phyloP scores from a whole-genome alignment of 345 rosid species.

The Rubroshorea leprosula region DNA sequence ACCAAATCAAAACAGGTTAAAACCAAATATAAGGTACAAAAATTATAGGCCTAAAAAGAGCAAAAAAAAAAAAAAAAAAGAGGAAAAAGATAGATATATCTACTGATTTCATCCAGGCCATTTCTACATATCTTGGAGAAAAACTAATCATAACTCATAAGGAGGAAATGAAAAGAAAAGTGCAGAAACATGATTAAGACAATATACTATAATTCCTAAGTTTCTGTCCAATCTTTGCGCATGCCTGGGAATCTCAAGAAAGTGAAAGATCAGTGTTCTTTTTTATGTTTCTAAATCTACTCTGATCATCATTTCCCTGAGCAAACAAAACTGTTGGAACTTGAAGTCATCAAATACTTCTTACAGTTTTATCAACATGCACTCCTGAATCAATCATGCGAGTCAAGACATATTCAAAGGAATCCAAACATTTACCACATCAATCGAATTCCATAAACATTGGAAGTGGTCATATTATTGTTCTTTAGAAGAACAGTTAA shows the following conservation, averaged over 20 bases:
- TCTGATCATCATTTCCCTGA: neutral
- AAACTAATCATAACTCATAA: neutral
- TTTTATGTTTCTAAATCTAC: neutral
- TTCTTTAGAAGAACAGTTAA: too few relatives aligned
- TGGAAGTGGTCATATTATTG: too few relatives aligned
- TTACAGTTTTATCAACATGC: too few relatives aligned
- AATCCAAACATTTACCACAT: too few relatives aligned
- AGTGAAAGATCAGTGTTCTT: constrained; percentile 27
- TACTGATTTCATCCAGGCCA: neutral
- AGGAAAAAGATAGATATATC: too few relatives aligned
- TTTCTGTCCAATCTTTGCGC: constrained; percentile 6
- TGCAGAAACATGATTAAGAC: constrained; percentile 21
- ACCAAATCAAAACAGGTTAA: neutral
- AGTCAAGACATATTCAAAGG: too few relatives aligned
- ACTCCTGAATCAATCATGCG: too few relatives aligned
- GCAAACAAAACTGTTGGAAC: neutral
- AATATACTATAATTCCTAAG: constrained; percentile 15
- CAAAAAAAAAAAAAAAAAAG: constrained; percentile 2
- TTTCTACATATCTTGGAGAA: neutral
- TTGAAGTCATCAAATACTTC: too few relatives aligned
- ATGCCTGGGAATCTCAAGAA: constrained; percentile 45
- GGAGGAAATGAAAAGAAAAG: neutral
- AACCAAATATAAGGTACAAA: too few relatives aligned
- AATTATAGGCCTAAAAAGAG: constrained; percentile 17
- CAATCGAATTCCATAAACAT: too few relatives aligned